Evolutionary conservation across 179 eudicot species (phyloP), one percentile per base, ranked within the genome.

Genomic region (Nepenthes alata): DNA sequence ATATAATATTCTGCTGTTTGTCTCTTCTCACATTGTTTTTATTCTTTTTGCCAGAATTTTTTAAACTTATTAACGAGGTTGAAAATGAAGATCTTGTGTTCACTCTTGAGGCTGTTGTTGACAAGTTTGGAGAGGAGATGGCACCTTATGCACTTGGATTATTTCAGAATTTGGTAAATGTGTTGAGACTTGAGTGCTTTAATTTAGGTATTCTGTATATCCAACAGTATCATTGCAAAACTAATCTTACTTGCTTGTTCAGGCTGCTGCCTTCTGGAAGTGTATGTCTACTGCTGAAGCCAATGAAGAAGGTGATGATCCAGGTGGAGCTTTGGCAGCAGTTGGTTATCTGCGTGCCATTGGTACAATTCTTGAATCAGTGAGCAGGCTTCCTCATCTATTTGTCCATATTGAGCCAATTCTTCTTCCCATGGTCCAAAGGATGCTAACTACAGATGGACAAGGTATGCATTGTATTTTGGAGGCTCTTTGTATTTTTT

Each of bases 51-150:
- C 56, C 83, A 94, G 99, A 94, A 61, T 94, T 94, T 66, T 94
- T 94, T 63, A 94, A 94, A 72, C 87, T 94, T 53, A 94, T 94
- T 97, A 81, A 94, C 62, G 99, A 94, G 80, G 96, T 94, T 47
- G 99, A 94, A 71, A 94, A 94, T 78, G 99, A 94, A 80, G 99
- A 94, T 81, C 96, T 94, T 74, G 99, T 94, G 13, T 94, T 90
- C 75, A 90, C 99, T 5, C 82, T 94, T 60, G 99, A 94, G 86
- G 85, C 97, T 66, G 85, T 94, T 57, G 99, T 94, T 67, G 99
- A 94, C 84, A 94, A 90, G 67, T 94, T 94, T 77, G 99, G 99
- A 60, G 99, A 94, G 78, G 99, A 94, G 84, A 94, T 94, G 97
- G 97, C 97, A 67, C 97, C 99, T 51, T 94, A 87, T 74, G 97